A percentile compares a stretch with the other conserved stretches of the same genome.
Evolutionary conservation across 805 yeast species (phyloP).

Genomic region (Nakazawaea holstii): DNA sequence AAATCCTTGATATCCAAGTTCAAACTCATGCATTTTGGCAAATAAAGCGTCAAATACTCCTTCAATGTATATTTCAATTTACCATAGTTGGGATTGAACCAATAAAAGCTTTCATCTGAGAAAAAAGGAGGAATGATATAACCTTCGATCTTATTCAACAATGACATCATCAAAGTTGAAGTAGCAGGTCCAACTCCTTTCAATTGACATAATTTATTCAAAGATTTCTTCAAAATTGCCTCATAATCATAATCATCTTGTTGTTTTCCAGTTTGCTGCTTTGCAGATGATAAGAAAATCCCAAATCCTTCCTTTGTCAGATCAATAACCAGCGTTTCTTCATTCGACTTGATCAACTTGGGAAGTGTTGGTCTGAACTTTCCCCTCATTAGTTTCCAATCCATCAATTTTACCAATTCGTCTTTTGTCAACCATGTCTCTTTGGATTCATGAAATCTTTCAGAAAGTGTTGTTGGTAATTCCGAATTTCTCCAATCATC

Average conservation of each 20-base stretch:
- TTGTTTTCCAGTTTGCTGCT: not conserved
- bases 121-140: slow-evolving; percentile 36
- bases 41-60: slow-evolving; percentile 34
- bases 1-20: slow-evolving; percentile 2
- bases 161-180: slow-evolving; percentile 36
- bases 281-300: slow-evolving; percentile 2
- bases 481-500: slow-evolving; percentile 31
- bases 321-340: slow-evolving; percentile 21
- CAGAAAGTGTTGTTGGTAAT: slow-evolving; percentile 24
- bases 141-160: slow-evolving; percentile 12
- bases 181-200: slow-evolving; percentile 50
- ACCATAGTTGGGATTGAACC: slow-evolving; percentile 23
- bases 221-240: slow-evolving; percentile 18
- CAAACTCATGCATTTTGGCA: slow-evolving; percentile 16
- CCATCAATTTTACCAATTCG: slow-evolving; percentile 37
- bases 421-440: slow-evolving; percentile 28
- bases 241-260: slow-evolving; percentile 15
- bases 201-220: slow-evolving; percentile 29
- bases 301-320: slow-evolving; percentile 26
- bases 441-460: slow-evolving; percentile 16
- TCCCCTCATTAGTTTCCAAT: slow-evolving; percentile 42
- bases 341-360: slow-evolving; percentile 35
- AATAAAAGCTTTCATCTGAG: slow-evolving; percentile 41
- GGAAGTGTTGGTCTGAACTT: slow-evolving; percentile 40
- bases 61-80: slow-evolving; percentile 36